Evolutionary conservation across 2,329 filamentous ascomycete genomes (phyloP).

Genomic region (Calonectria naviculata): DNA sequence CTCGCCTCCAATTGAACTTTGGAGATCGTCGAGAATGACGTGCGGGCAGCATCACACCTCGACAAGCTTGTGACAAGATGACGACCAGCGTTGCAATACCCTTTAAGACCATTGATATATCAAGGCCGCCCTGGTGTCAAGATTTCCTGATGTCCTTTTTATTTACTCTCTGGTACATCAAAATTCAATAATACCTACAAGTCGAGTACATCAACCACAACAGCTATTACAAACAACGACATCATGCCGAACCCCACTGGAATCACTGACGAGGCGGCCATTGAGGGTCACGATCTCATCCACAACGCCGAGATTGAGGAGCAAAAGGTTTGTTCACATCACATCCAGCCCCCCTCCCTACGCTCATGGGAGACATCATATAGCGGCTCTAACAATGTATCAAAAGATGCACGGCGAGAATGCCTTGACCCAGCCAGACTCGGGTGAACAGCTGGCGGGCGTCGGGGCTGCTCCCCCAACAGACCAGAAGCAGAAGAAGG

Average conservation of each 20-base stretch:
- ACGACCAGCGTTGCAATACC: constrained; percentile 25
- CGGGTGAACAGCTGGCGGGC: constrained; percentile 17
- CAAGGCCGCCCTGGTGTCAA: constrained; percentile 1
- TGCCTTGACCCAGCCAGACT: constrained; percentile 34
- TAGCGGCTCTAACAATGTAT: neutral
- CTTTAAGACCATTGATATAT: constrained; percentile 28
- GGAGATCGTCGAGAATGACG: constrained; percentile 36
- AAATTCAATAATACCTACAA: too few relatives aligned
- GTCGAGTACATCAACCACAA: neutral
- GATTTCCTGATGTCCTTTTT: neutral
- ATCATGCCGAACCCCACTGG: too few relatives aligned
- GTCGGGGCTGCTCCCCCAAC: neutral
- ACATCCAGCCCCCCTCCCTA: too few relatives aligned
- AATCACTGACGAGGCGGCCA: constrained; percentile 43
- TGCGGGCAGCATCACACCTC: constrained; percentile 37
- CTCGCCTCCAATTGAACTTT: constrained; percentile 29
- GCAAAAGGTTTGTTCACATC: constrained; percentile 39
- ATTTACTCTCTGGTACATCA: neutral
- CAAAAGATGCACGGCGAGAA: constrained; percentile 38
- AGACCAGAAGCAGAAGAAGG: constrained; percentile 2
- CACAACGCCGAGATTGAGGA: constrained; percentile 48
- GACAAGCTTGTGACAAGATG: constrained; percentile 25
- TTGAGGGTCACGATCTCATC: constrained; percentile 48
- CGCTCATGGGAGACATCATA: neutral
- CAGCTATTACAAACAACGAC: too few relatives aligned